These are phyloP conservation scores for Naganishia vaughanmartiniae DNA, from an alignment of 768 basidiomycete species.

Conservation along the genomic window DNA sequence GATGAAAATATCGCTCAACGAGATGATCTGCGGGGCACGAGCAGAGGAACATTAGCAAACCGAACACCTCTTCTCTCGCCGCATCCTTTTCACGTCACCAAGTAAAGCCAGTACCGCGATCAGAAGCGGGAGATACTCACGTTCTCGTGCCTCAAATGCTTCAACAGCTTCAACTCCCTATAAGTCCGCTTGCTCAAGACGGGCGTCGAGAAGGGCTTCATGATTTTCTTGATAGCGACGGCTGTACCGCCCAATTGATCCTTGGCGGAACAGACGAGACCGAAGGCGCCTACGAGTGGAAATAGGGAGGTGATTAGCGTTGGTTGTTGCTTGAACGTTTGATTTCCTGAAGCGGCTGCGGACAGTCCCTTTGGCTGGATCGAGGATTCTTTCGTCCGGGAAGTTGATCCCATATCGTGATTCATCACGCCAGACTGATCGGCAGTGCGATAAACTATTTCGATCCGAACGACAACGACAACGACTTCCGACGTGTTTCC, in stretches of 20 bases:
- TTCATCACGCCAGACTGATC: too few species aligned
- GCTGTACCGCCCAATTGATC: slow-evolving; percentile 90
- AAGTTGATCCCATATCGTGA: too few species aligned
- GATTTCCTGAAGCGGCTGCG: too few species aligned
- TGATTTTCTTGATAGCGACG: slow-evolving; percentile 99
- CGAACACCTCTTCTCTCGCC: background rate
- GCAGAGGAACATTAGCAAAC: slow-evolving; percentile 8
- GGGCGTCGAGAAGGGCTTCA: slow-evolving; percentile 97
- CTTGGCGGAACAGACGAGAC: slow-evolving; percentile 94
- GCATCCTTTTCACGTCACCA: background rate
- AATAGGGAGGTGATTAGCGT: background rate
- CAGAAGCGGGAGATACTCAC: slow-evolving; percentile 56
- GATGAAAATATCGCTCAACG: slow-evolving; percentile 97
- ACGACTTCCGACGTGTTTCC: too few species aligned
- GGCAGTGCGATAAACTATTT: too few species aligned
- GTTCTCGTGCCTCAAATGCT: slow-evolving; percentile 98
- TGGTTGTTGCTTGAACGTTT: background rate
- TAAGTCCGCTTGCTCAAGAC: slow-evolving; percentile 98
- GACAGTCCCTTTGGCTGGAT: too few species aligned
- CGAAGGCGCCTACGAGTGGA: slow-evolving; percentile 73
- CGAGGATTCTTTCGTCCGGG: too few species aligned
- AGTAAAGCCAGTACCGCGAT: background rate
- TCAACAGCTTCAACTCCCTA: slow-evolving; percentile 93
- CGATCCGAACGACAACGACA: too few species aligned
- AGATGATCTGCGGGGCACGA: slow-evolving; percentile 72